These are phyloP conservation scores for Rhodotorula sp. DNA, from an alignment of 1,284 basidiomycete species.

Conservation along the genomic window DNA sequence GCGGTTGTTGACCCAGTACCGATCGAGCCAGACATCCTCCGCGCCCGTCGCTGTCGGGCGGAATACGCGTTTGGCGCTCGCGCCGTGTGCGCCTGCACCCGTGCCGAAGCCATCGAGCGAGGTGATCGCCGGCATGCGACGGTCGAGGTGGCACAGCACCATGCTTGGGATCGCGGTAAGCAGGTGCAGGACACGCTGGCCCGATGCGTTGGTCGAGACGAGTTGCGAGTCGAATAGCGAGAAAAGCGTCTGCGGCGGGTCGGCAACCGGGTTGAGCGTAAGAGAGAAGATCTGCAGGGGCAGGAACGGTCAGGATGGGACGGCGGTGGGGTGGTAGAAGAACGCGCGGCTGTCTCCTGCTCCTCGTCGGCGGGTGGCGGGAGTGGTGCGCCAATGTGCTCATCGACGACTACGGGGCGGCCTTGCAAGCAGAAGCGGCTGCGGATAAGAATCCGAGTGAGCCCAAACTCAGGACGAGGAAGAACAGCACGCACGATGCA, in stretches of 20 bases:
- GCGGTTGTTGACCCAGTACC: constrained; percentile 22
- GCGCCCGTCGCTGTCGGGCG: neutral
- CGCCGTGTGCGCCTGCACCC: neutral
- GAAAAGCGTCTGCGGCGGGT: constrained; percentile 15
- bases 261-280: neutral
- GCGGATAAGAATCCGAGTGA: no score
- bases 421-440: constrained; percentile 17
- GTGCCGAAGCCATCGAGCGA: constrained; percentile 16
- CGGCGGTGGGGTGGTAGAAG: neutral
- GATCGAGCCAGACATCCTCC: constrained; percentile 27
- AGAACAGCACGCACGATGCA: neutral
- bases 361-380: neutral
- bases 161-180: neutral
- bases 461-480: neutral
- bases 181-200: constrained; percentile 5
- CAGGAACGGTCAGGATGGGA: neutral
- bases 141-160: constrained; percentile 17
- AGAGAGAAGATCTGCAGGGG: constrained; percentile 2
- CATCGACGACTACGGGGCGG: constrained; percentile 2
- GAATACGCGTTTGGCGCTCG: constrained; percentile 9
- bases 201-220: neutral
- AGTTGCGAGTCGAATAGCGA: constrained; percentile 12
- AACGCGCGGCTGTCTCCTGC: neutral
- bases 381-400: constrained; percentile 10
- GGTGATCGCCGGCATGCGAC: constrained; percentile 10